These are phyloP conservation scores for Globisporangium nagaii DNA, from an alignment of 352 stramenopile genomes.

Conservation along the genomic window DNA sequence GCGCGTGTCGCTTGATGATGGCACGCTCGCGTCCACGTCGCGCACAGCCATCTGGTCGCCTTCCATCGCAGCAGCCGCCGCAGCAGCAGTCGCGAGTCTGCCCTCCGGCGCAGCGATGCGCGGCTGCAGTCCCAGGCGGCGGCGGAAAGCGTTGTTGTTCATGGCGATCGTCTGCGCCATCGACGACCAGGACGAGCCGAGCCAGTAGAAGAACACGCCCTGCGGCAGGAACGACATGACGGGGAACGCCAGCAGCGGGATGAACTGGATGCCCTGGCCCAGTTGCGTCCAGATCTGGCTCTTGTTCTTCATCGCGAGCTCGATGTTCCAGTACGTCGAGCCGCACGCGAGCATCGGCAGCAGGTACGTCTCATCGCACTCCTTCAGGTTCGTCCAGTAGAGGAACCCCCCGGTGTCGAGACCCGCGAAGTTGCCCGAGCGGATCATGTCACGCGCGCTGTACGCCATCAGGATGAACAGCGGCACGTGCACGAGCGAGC, in stretches of 20 bases:
- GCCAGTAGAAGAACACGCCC: slow-evolving; percentile 83
- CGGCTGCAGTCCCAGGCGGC: slow-evolving; percentile 43
- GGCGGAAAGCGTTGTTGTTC: slow-evolving; percentile 62
- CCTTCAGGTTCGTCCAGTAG: slow-evolving; percentile 61
- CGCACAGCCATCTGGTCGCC: background rate
- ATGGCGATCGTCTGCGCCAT: slow-evolving; percentile 57
- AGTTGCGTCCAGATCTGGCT: slow-evolving; percentile 39
- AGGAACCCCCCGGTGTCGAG: slow-evolving; percentile 59
- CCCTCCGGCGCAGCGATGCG: slow-evolving; percentile 19
- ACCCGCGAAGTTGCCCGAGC: slow-evolving; percentile 53
- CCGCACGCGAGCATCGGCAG: slow-evolving; percentile 43
- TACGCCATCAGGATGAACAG: slow-evolving; percentile 72
- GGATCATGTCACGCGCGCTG: slow-evolving; percentile 72
- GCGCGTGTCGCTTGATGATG: slow-evolving; percentile 1
- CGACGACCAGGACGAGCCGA: slow-evolving; percentile 62
- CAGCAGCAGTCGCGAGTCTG: background rate
- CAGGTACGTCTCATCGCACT: slow-evolving; percentile 55
- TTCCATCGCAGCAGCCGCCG: background rate
- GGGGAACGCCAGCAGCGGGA: slow-evolving; percentile 45
- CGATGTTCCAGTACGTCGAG: slow-evolving; percentile 66
- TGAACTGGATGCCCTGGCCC: slow-evolving; percentile 44
- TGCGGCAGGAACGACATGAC: slow-evolving; percentile 47
- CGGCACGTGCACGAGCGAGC: slow-evolving; percentile 62
- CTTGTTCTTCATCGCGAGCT: slow-evolving; percentile 41
- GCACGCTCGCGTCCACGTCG: too few species aligned